These are phyloP conservation scores for Paratinospora sagittata DNA, from an alignment of 164 flowering plant species.

Conservation along the genomic window DNA sequence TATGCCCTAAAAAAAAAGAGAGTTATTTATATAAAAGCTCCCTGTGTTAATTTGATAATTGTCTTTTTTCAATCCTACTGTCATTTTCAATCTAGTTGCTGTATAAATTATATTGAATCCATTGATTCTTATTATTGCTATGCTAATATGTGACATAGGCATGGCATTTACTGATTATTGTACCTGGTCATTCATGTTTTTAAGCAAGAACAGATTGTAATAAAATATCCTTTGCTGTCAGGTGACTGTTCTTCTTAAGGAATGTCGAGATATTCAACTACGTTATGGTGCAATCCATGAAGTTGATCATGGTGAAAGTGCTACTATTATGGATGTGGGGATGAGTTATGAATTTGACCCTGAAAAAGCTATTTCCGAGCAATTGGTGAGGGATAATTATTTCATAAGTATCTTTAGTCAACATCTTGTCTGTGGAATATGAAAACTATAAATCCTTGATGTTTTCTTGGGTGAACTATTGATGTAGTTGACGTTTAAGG, in stretches of 20 bases:
- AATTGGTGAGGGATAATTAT: conserved; percentile 18
- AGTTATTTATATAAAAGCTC: too few species aligned
- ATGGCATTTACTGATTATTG: background rate
- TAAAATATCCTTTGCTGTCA: conserved; percentile 13
- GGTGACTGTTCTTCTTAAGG: conserved; percentile 87
- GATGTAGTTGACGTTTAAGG: conserved; percentile 69
- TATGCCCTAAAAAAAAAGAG: too few species aligned
- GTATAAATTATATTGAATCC: too few species aligned
- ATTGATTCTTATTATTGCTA: too few species aligned
- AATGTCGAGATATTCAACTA: conserved; percentile 85
- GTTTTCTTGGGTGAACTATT: conserved; percentile 5
- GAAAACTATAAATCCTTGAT: background rate
- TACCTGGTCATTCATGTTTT: background rate
- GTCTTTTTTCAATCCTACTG: too few species aligned
- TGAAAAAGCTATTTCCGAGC: conserved; percentile 55
- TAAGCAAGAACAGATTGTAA: background rate
- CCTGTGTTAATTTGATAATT: too few species aligned
- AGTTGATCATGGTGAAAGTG: conserved; percentile 23
- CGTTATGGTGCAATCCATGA: conserved; percentile 52
- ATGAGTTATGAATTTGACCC: conserved; percentile 38
- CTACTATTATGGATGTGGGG: conserved; percentile 16
- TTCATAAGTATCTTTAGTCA: background rate
- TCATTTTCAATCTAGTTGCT: too few species aligned
- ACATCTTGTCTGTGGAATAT: background rate
- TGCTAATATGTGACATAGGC: background rate